Evolutionary conservation across 83 land plant genomes (phyloP), one percentile per base, ranked within the genome.

Genomic region (Picea mariana): DNA sequence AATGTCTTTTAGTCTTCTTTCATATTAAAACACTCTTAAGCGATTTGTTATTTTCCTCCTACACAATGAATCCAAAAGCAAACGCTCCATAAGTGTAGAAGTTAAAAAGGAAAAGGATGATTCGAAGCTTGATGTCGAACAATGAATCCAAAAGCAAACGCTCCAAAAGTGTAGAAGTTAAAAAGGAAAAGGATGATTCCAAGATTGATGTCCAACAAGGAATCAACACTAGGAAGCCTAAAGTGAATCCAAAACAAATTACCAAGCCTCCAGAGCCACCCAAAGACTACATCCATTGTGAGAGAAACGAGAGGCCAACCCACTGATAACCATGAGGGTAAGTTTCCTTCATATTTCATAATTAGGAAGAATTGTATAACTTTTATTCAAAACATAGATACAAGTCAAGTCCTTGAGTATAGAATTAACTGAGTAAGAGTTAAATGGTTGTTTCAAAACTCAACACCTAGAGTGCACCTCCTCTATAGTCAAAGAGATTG

Each of bases 251-350:
- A 61, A 78, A 78, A 18, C 65, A 78, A 60, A 60, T 12, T 34
- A 23, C 8, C 62, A 78, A 78, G 55, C 80, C 80, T 17, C 24
- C 68, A 66, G 81, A 80, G 81, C 49, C 81, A 64, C 27, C 81
- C 55, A 80, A 80, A 65, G 81, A 80, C 12, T 80, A 80, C 72
- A 80, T 80, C 31, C 81, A 80, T 47, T 47, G 73, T 80, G n/a
- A 38, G 81, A 65, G 81, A 75, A 38, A 63, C 75, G 18, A 80
- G 73, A 47, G 81, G 73, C 81, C 81, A 80, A 65, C 75, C 81
- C 15, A 80, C 81, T 12, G 73, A 80, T 31, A 80, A 75, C 81
- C 81, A 80, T 17, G 52, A 80, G 81, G 81, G 81, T 58, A 78
- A 27, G 65, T 73, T 73, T 13, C 27, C 24, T 47, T 44, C 12